A percentile compares a stretch with the other conserved stretches of the same genome.
Evolutionary conservation across 805 yeast species (phyloP).

Genomic region (Sugiyamaella valdiviana): DNA sequence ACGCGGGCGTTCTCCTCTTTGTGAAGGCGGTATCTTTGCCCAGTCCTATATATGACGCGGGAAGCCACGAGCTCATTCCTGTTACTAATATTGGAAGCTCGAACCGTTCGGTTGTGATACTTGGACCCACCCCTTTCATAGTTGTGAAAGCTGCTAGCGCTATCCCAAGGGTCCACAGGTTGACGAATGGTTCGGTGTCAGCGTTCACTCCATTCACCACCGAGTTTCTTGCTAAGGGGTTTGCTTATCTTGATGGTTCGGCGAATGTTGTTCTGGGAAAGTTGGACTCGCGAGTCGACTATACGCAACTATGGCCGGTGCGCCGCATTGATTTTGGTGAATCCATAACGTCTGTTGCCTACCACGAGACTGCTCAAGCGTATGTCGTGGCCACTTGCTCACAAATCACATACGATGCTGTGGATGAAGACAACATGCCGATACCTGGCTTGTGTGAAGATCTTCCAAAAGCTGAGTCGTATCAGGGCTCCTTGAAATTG

Average conservation of each 20-base stretch:
- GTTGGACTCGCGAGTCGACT: constrained; percentile 15
- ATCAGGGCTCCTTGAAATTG: constrained; percentile 55
- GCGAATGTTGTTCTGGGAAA: constrained; percentile 48
- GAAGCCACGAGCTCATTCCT: constrained; percentile 49
- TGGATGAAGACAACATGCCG: constrained; percentile 67
- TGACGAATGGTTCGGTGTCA: constrained; percentile 49
- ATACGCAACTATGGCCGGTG: constrained; percentile 14
- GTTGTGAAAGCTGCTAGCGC: constrained; percentile 62
- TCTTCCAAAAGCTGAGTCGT: constrained; percentile 50
- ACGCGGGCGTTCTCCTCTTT: constrained; percentile 39
- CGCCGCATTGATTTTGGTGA: constrained; percentile 40
- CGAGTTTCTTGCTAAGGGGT: constrained; percentile 38
- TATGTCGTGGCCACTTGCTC: constrained; percentile 56
- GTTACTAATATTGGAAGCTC: constrained; percentile 51
- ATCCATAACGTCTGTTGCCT: constrained; percentile 60
- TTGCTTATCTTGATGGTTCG: constrained; percentile 64
- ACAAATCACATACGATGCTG: constrained; percentile 53
- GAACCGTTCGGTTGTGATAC: constrained; percentile 46
- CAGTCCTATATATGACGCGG: neutral
- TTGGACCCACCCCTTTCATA: constrained; percentile 68
- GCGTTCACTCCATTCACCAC: constrained; percentile 48
- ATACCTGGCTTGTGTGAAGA: constrained; percentile 50
- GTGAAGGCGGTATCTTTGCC: constrained; percentile 39
- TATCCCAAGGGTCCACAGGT: constrained; percentile 57
- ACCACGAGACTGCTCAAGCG: constrained; percentile 59